Base-by-base conservation (phyloP, 352 stramenopile genomes). In the Pythium rishiriense region DNA sequence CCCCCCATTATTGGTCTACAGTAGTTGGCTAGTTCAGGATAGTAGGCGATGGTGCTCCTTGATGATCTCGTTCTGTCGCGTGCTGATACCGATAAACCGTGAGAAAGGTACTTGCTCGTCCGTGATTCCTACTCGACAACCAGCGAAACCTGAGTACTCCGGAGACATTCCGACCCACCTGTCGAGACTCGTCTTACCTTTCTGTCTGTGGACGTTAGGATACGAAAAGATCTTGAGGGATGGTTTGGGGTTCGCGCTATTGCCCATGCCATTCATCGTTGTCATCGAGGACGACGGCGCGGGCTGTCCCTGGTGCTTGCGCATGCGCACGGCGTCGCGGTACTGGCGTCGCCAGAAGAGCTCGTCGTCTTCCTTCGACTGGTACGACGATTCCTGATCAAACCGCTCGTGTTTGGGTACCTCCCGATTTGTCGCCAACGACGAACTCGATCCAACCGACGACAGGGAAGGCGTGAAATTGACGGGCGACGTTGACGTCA, bases 181-280 rank as follows among this genome's bases (percentile, higher is more conserved):
- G 54, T 26, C 68, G 3, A 11, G 11, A 28, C 24, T n/a, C 10
- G 7, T 45, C 3, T 42, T 70, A 72, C 21, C 66, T 76, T 61
- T 77, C 60, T 75, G 73, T 68, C 76, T 76, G 52, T 80, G 74
- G 12, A 66, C 70, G 53, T 85, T 75, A 0, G 78, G 82, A 33
- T 72, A 73, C 15, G 82, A 89, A 62, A 91, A 91, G 64, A 91
- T 91, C 75, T 85, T 84, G 39, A 91, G 75, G 7, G 80, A 87
- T 8, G 81, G 76, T 60, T 75, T 61, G 33, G n/a, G 29, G 31
- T 35, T 48, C 9, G 31, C 26, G 33, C 54, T 35, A 12, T 31
- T 9, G 14, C 42, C 51, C 21, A 49, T n/a, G 12, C n/a, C 9
- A 58, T 8, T 12, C 48, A 26, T 35, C 11, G 7, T 24, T 21